These are phyloP conservation scores for Exophiala alcalophila DNA, from an alignment of 2,329 filamentous ascomycete species.

Conservation along the genomic window DNA sequence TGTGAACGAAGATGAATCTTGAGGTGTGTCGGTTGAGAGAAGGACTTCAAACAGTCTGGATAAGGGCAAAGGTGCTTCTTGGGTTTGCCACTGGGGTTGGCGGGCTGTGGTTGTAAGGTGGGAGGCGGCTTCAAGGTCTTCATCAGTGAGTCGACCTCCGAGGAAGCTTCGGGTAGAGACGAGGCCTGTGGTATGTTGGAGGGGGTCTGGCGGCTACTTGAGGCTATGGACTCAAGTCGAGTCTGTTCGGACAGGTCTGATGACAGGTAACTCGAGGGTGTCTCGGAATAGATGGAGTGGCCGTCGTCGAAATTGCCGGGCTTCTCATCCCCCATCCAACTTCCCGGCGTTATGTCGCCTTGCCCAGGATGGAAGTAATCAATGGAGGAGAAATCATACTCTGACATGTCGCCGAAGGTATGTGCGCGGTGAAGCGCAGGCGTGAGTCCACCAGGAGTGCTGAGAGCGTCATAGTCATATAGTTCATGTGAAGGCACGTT, in stretches of 20 bases:
- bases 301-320: slow-evolving; percentile 25
- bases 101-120: slow-evolving; percentile 29
- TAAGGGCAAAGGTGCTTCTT: slow-evolving; percentile 71
- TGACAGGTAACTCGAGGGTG: slow-evolving; percentile 27
- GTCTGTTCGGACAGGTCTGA: slow-evolving; percentile 24
- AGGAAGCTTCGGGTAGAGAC: slow-evolving; percentile 9
- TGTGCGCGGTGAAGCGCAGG: slow-evolving; percentile 20
- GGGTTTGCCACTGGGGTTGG: slow-evolving; percentile 31
- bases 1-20: slow-evolving; percentile 86
- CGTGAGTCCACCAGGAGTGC: slow-evolving; percentile 6
- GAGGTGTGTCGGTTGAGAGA: slow-evolving; percentile 88
- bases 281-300: slow-evolving; percentile 28
- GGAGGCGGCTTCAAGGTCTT: slow-evolving; percentile 67
- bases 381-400: slow-evolving; percentile 15
- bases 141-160: slow-evolving; percentile 84
- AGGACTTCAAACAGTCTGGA: slow-evolving; percentile 73
- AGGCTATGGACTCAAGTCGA: slow-evolving; percentile 19
- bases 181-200: slow-evolving; percentile 6
- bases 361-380: slow-evolving; percentile 15
- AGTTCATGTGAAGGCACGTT: slow-evolving; percentile 22
- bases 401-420: slow-evolving; percentile 19
- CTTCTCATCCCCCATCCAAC: slow-evolving; percentile 21
- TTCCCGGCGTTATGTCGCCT: slow-evolving; percentile 14
- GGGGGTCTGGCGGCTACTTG: slow-evolving; percentile 21
- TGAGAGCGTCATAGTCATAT: slow-evolving; percentile 21